Evolutionary conservation across 768 basidiomycete species (phyloP).

Genomic region (Hericium erinaceus): DNA sequence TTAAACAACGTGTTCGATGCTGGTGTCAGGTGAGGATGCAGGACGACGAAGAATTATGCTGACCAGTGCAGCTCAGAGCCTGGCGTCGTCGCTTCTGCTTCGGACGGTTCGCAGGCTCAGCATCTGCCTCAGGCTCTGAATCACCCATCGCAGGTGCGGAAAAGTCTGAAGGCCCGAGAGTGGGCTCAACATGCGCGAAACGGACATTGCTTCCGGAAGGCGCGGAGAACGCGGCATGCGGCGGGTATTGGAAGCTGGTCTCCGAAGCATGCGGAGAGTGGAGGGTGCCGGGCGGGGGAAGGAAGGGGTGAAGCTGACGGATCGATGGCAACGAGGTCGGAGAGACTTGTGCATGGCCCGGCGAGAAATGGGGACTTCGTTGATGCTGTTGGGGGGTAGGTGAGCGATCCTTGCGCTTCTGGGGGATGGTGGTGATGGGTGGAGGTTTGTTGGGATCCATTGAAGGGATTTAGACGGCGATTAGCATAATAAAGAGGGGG

Average conservation of each 20-base stretch:
- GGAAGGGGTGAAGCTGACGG: slow-evolving; percentile 14
- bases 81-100: slow-evolving; percentile 81
- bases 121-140: slow-evolving; percentile 48
- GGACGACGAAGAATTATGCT: slow-evolving; percentile 20
- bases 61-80: slow-evolving; percentile 80
- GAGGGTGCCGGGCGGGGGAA: slow-evolving; percentile 6
- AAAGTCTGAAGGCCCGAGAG: background rate
- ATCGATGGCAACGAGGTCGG: slow-evolving; percentile 14
- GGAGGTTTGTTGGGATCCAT: slow-evolving; percentile 13
- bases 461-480: background rate
- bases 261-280: background rate
- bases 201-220: background rate
- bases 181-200: background rate
- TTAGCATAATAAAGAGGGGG: background rate
- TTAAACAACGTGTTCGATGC: slow-evolving; percentile 1
- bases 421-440: slow-evolving; percentile 6
- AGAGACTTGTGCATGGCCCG: slow-evolving; percentile 7
- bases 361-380: slow-evolving; percentile 1
- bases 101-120: slow-evolving; percentile 39
- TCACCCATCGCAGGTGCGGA: slow-evolving; percentile 33
- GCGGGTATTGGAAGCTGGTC: background rate
- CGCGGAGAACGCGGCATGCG: slow-evolving; percentile 1
- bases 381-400: slow-evolving; percentile 7
- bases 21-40: slow-evolving; percentile 18
- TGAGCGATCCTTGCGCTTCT: slow-evolving; percentile 15